Conservation (phyloP, 371 early-diverging fungal genomes). For the Fennellomyces sp. region DNA sequence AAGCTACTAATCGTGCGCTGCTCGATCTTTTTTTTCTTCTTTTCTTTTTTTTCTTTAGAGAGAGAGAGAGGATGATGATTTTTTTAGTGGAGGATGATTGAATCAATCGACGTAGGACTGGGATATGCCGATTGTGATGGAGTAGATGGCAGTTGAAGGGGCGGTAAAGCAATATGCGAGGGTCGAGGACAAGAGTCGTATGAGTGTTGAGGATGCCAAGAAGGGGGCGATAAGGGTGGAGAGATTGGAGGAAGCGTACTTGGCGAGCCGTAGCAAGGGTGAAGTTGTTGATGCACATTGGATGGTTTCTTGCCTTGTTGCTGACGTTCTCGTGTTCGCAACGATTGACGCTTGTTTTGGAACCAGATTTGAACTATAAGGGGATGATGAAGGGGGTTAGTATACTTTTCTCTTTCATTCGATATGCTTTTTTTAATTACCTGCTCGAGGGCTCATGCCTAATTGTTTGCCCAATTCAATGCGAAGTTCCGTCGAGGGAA, state of each 20-base stretch:
- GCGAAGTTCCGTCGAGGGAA: conserved; percentile 76
- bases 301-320: conserved; percentile 13
- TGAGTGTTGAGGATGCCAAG: conserved; percentile 3
- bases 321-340: conserved; percentile 50
- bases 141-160: conserved; percentile 33
- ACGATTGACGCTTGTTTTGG: conserved; percentile 85
- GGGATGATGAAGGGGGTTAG: too few species aligned
- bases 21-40: too few species aligned
- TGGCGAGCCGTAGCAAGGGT: conserved; percentile 33
- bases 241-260: conserved; percentile 46
- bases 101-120: conserved; percentile 34
- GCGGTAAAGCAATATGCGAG: conserved; percentile 24
- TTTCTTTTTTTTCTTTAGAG: too few species aligned
- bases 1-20: too few species aligned
- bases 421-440: too few species aligned
- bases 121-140: conserved; percentile 33
- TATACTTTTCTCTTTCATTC: too few species aligned
- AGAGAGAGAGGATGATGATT: neutral
- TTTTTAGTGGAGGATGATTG: conserved; percentile 19
- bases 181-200: conserved; percentile 8
- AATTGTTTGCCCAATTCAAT: conserved; percentile 82
- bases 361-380: conserved; percentile 98
- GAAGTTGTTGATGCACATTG: conserved; percentile 20
- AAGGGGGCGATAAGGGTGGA: conserved; percentile 37
- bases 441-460: conserved; percentile 79